Evolutionary conservation across 2,329 filamentous ascomycete species (phyloP), one percentile per base, ranked within the genome.

Genomic region (Scedosporium aurantiacum): DNA sequence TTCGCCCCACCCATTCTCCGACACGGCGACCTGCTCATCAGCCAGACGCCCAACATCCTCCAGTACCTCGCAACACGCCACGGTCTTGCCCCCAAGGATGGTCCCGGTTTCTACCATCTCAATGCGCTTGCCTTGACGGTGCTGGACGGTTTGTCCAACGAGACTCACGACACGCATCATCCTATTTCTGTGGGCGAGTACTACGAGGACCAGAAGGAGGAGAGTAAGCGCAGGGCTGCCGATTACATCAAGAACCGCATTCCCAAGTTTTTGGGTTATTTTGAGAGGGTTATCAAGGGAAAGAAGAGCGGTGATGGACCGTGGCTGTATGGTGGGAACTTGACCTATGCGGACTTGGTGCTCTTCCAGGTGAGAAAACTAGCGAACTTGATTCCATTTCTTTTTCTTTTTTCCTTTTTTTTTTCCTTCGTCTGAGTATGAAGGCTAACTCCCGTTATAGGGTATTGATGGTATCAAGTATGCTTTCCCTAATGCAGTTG

Each of bases 91-190:
- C 77, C 78, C 2, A 73, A 75, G 1, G 65, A 71, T 18, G 72
- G 70, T 2, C 69, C 72, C 3, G 78, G 77, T 1, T 71, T 81
- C 55, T 86, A 81, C 64, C 78, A 81, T 61, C 75, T 90, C 64
- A 84, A 89, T 62, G 78, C 77, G 57, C 78, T 91, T 28, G 78
- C 80, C 0, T 72, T 91, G 63, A 91, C 89, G 2, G 85, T 87
- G 1, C 73, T 92, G 18, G 89, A 93, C 67, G 82, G 82, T 0
- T 72, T 92, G 56, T 82, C 82, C 67, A 85, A 87, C 65, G 89
- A 92, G 73, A 71, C 83, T 0, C 89, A 92, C 69, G 87, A 92
- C 67, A 85, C 83, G 27, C 89, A 93, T 70, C 89, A 93, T 68
- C 89, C 89, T 1, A 75, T 90, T 59, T 78, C 82, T 1, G 68